These are phyloP conservation scores for Exophiala sideris DNA, from an alignment of 2,329 filamentous ascomycete species.

Conservation along the genomic window DNA sequence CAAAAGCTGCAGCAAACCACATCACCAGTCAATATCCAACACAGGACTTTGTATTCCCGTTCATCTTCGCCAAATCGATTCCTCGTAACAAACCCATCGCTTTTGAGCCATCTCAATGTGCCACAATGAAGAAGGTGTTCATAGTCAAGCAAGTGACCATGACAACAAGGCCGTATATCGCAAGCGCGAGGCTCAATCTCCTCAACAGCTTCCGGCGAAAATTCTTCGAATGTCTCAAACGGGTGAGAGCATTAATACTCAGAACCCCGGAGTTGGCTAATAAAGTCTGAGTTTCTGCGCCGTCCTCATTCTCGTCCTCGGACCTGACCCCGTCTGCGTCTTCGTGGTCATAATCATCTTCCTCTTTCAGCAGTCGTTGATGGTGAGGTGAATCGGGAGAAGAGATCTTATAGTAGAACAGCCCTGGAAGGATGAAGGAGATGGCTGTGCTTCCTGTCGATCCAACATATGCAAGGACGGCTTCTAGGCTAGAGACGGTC, in stretches of 20 bases:
- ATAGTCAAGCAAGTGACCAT: slow-evolving; percentile 86
- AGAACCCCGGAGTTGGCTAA: slow-evolving; percentile 43
- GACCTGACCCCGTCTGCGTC: slow-evolving; percentile 48
- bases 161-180: slow-evolving; percentile 78
- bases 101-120: slow-evolving; percentile 47
- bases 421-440: slow-evolving; percentile 89
- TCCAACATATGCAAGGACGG: slow-evolving; percentile 91
- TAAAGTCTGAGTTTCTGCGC: slow-evolving; percentile 32
- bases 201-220: slow-evolving; percentile 65
- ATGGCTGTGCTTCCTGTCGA: slow-evolving; percentile 93
- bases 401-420: slow-evolving; percentile 99
- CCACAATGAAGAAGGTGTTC: slow-evolving; percentile 74
- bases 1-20: too few species aligned
- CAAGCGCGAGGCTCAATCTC: slow-evolving; percentile 69
- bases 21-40: too few species aligned
- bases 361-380: slow-evolving; percentile 82
- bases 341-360: slow-evolving; percentile 65
- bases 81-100: too few species aligned
- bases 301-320: slow-evolving; percentile 47
- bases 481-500: slow-evolving; percentile 83
- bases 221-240: slow-evolving; percentile 47
- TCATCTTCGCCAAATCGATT: too few species aligned
- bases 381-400: slow-evolving; percentile 82
- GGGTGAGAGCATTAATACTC: slow-evolving; percentile 53
- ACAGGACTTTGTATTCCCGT: too few species aligned